phyloP scores from a whole-genome alignment of 208 protist species.

The Hexamita inflata region DNA sequence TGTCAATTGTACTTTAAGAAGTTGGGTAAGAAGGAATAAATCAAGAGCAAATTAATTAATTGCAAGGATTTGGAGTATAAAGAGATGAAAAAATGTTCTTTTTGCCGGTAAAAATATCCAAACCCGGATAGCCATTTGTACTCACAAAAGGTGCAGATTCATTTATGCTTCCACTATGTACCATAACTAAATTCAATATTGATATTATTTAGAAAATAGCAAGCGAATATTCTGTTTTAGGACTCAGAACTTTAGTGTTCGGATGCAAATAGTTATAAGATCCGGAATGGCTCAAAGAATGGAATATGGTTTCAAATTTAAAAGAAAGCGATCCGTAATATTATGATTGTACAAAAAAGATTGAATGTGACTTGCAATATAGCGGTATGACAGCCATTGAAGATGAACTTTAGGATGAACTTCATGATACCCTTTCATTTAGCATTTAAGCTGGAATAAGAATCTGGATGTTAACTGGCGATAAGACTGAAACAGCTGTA shows the following conservation, averaged over 20 bases:
- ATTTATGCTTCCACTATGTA: background rate
- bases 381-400: conserved; percentile 80
- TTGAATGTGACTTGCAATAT: background rate
- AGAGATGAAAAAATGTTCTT: background rate
- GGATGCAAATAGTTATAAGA: background rate
- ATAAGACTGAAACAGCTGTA: conserved; percentile 81
- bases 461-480: conserved; percentile 94
- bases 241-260: conserved; percentile 8
- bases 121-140: background rate
- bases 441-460: conserved; percentile 82
- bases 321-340: background rate
- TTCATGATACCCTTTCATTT: conserved; percentile 70
- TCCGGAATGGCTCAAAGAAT: background rate
- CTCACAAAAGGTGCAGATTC: conserved; percentile 13
- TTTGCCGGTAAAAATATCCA: background rate
- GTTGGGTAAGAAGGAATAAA: no score
- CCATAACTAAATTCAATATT: no score
- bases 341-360: background rate
- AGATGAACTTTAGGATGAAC: conserved; percentile 81
- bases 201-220: background rate
- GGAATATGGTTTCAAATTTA: background rate
- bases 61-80: background rate
- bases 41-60: no score
- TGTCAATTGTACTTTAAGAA: background rate
- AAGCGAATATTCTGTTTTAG: background rate